These are phyloP conservation scores for Coemansia sp. DNA, from an alignment of 192 early-diverging fungal species.

Conservation along the genomic window DNA sequence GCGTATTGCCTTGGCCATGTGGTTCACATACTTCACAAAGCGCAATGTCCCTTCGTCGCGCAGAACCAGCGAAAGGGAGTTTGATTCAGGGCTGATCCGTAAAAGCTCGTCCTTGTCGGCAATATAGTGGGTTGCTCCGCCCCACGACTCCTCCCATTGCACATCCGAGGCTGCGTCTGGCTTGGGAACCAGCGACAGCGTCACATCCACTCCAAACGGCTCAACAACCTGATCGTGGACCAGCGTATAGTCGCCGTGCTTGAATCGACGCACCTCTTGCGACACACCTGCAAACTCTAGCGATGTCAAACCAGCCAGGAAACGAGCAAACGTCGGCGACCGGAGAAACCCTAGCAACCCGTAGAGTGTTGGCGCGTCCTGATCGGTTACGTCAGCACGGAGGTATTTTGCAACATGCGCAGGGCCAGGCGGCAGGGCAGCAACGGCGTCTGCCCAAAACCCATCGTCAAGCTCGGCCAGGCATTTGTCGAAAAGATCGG, in stretches of 20 bases:
- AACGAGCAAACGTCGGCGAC: conserved; percentile 26
- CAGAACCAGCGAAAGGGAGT: conserved; percentile 59
- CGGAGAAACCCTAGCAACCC: conserved; percentile 18
- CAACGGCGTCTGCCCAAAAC: conserved; percentile 20
- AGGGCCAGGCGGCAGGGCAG: conserved; percentile 41
- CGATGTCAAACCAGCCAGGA: conserved; percentile 23
- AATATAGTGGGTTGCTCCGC: conserved; percentile 61
- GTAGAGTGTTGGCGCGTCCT: not conserved
- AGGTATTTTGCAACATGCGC: conserved; percentile 56
- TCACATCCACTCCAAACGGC: conserved; percentile 56
- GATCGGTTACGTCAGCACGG: not conserved
- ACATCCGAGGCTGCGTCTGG: conserved; percentile 14
- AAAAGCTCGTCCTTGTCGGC: conserved; percentile 56
- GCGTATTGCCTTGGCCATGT: conserved; percentile 33
- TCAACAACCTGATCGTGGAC: conserved; percentile 62
- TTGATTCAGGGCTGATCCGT: conserved; percentile 53
- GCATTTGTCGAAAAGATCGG: conserved; percentile 10
- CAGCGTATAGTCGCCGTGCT: conserved; percentile 60
- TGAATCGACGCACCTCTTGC: conserved; percentile 53
- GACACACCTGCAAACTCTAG: conserved; percentile 17
- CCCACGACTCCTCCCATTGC: conserved; percentile 57
- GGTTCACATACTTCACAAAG: conserved; percentile 62
- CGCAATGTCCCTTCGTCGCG: conserved; percentile 57
- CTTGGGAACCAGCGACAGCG: conserved; percentile 22
- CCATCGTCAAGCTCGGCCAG: conserved; percentile 10